A percentile compares a stretch with the other conserved stretches of the same genome.
Evolutionary conservation across 768 basidiomycete genomes (phyloP).

Genomic region (Tricholoma matsutake): DNA sequence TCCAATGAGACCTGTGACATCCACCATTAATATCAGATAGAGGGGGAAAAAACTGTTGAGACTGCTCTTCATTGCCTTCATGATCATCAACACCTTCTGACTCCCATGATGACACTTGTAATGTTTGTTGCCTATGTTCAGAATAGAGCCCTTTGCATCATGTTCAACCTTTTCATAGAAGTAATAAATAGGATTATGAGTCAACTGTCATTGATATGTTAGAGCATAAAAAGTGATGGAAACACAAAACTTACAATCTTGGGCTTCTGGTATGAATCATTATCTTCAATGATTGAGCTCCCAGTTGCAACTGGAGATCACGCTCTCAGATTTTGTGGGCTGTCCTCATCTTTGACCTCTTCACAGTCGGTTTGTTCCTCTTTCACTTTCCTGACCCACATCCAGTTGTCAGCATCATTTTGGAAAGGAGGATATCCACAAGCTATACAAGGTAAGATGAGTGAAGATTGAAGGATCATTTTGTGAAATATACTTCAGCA

Average conservation of each 20-base stretch:
- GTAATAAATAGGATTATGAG: slow-evolving; percentile 15
- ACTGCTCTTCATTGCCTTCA: slow-evolving; percentile 8
- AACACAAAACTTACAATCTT: neutral
- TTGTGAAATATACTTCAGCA: neutral
- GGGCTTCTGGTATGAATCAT: neutral
- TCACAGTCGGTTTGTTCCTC: neutral
- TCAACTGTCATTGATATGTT: neutral
- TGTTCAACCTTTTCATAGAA: slow-evolving; percentile 14
- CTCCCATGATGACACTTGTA: slow-evolving; percentile 19
- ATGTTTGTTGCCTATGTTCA: slow-evolving; percentile 18
- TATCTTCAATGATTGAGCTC: neutral
- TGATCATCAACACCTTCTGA: slow-evolving; percentile 14
- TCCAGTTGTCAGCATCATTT: neutral
- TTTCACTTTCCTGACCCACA: neutral
- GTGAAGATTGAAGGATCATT: neutral
- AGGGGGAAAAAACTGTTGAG: slow-evolving; percentile 5
- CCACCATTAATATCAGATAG: neutral
- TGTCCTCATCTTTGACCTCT: neutral
- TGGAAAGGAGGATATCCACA: neutral
- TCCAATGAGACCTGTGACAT: neutral
- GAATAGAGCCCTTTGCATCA: slow-evolving; percentile 6
- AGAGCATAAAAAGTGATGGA: neutral
- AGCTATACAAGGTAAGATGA: neutral
- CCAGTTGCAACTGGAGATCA: neutral
- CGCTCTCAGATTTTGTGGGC: neutral